Conservation (phyloP, 139 green algal genomes). For the Volvox reticuliferus region DNA sequence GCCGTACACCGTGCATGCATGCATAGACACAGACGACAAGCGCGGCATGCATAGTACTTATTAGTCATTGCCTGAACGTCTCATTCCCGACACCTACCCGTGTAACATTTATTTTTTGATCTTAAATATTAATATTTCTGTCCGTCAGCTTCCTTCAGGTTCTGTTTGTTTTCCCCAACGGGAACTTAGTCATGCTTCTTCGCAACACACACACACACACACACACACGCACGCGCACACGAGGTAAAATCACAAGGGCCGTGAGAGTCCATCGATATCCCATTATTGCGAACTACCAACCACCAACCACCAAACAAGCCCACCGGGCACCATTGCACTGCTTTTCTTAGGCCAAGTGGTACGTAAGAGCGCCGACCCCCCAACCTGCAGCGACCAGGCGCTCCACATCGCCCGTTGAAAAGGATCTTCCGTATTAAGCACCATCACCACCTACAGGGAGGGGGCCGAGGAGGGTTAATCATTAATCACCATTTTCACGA, state of each 20-base stretch:
- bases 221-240: background rate
- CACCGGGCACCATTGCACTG: background rate
- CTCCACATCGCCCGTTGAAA: slow-evolving; percentile 40
- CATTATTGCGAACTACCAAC: background rate
- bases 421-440: slow-evolving; percentile 23
- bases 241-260: background rate
- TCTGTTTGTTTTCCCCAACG: too few species aligned
- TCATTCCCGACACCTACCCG: background rate
- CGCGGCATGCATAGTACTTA: background rate
- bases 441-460: background rate
- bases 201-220: too few species aligned
- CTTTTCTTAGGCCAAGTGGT: background rate
- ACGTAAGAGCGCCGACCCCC: background rate
- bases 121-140: too few species aligned
- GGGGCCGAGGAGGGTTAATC: background rate
- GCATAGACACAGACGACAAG: background rate
- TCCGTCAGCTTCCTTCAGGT: too few species aligned
- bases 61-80: background rate
- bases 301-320: background rate
- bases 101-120: too few species aligned
- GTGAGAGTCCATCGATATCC: background rate
- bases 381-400: slow-evolving; percentile 9
- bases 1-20: background rate
- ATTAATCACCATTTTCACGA: too few species aligned
- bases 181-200: too few species aligned